Base-by-base conservation (phyloP, 306 rosid species). In the Pterocarpus macrocarpus region DNA sequence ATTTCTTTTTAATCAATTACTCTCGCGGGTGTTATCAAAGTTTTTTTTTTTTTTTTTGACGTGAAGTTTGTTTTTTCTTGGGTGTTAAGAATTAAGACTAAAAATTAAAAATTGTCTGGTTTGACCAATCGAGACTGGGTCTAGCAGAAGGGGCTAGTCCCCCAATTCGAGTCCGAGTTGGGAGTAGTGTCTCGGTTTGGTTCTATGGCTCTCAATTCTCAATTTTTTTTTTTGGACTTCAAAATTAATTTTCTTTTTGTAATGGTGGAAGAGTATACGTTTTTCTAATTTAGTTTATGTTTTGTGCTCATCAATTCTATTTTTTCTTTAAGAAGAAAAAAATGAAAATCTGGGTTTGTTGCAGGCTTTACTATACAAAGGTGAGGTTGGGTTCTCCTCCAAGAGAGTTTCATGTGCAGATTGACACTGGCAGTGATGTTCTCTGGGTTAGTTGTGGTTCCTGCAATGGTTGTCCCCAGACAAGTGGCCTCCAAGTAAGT, bases 361-460 rank as follows among this genome's bases (percentile, higher is more conserved):
- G 9, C 73, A 95, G 99, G 88, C 96, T 95, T 58, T 93, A 95
- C 80, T 95, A 52, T 83, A 88, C 99, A 14, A 92, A 77, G 83
- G 91, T 95, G 80, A 85, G 80, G 71, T 79, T 95, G 86, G 99
- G 99, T 61, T 84, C 94, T 87, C 99, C 99, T 71, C 92, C 99
- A 53, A 95, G 85, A 82, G 97, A 91, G 56, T 95, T 91, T 82
- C 87, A 88, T 77, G 97, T 95, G 69, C 99, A 95, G 85, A 92
- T 95, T 84, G 99, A 95, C 78, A 95, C 98, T 3, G 99, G 99
- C 43, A 95, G 98, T 77, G 96, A 93, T 85, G 96, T 91, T 88
- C 86, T 95, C 8, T 95, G 99, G 99, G 93, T 95, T 86, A 86
- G 90, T 79, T 95, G 99, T n/a, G 89, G 85, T 72, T 82, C 96